Evolutionary conservation across 805 yeast genomes (phyloP).

Genomic region (Yarrowia sp.): DNA sequence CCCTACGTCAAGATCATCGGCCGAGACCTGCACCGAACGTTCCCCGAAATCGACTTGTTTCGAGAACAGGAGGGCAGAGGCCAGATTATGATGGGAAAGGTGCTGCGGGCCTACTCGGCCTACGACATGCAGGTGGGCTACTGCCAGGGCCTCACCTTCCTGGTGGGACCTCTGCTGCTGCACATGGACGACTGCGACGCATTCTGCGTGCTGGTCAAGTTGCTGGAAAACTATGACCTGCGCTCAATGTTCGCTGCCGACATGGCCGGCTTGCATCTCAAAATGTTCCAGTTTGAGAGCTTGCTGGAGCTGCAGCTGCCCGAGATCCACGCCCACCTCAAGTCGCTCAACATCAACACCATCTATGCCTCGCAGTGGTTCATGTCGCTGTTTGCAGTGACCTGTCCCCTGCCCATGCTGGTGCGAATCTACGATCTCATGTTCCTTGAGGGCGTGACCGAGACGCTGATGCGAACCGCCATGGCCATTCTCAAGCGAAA

Average conservation of each 20-base stretch:
- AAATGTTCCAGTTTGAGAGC: conserved; percentile 50
- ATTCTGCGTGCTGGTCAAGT: conserved; percentile 51
- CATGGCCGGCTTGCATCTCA: conserved; percentile 51
- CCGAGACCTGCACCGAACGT: conserved; percentile 59
- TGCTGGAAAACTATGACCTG: conserved; percentile 59
- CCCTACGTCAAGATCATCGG: conserved; percentile 47
- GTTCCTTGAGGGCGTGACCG: conserved; percentile 53
- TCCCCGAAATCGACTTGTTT: conserved; percentile 53
- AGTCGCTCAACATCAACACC: conserved; percentile 44
- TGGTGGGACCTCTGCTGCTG: conserved; percentile 56
- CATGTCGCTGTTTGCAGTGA: conserved; percentile 55
- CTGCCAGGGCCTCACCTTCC: conserved; percentile 63
- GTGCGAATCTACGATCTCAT: conserved; percentile 51
- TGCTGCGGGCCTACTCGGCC: conserved; percentile 59
- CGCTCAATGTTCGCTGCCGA: conserved; percentile 51
- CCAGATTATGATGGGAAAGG: conserved; percentile 48
- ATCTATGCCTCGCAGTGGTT: conserved; percentile 63
- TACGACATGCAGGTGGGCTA: conserved; percentile 65
- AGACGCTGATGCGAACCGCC: conserved; percentile 53
- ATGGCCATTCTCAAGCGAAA: conserved; percentile 51
- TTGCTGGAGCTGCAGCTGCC: conserved; percentile 44
- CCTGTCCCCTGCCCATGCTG: conserved; percentile 53
- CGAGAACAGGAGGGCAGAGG: conserved; percentile 43
- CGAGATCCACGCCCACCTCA: conserved; percentile 46
- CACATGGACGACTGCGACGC: conserved; percentile 44